Evolutionary conservation across 768 basidiomycete species (phyloP).

Genomic region (Albatrellus ellisii): DNA sequence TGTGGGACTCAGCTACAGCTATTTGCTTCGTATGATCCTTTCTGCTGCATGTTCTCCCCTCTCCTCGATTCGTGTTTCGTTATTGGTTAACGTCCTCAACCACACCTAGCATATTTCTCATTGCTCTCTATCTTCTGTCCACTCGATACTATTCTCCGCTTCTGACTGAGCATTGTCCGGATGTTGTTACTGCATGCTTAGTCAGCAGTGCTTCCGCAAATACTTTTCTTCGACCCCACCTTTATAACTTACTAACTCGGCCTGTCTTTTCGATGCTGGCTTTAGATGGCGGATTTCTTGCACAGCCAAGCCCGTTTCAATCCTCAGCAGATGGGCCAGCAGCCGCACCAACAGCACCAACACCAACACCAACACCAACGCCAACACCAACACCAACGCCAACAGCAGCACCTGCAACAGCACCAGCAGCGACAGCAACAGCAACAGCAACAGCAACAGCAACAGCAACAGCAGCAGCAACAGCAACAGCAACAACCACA

Average conservation of each 20-base stretch:
- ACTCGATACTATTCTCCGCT: background rate
- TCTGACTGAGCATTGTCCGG: background rate
- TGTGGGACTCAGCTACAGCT: background rate
- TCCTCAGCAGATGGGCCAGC: too few relatives aligned
- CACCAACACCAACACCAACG: too few relatives aligned
- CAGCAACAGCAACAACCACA: background rate
- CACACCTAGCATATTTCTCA: background rate
- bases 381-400: too few relatives aligned
- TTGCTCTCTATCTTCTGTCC: background rate
- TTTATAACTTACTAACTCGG: background rate
- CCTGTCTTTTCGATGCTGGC: background rate
- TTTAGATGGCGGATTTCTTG: background rate
- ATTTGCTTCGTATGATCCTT: background rate
- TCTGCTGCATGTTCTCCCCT: background rate
- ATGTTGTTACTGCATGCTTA: background rate
- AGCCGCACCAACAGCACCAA: too few relatives aligned
- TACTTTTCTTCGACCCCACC: too few relatives aligned
- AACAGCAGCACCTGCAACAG: too few relatives aligned
- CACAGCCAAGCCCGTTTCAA: too few relatives aligned
- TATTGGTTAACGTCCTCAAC: background rate
- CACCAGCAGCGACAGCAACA: too few relatives aligned
- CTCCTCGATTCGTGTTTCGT: background rate
- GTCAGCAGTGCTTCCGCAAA: too few relatives aligned
- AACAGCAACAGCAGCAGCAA: too few relatives aligned
- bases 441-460: too few relatives aligned